Evolutionary conservation across 371 early-diverging fungal genomes (phyloP), one percentile per base, ranked within the genome.

Genomic region (Saksenaea oblongispora): DNA sequence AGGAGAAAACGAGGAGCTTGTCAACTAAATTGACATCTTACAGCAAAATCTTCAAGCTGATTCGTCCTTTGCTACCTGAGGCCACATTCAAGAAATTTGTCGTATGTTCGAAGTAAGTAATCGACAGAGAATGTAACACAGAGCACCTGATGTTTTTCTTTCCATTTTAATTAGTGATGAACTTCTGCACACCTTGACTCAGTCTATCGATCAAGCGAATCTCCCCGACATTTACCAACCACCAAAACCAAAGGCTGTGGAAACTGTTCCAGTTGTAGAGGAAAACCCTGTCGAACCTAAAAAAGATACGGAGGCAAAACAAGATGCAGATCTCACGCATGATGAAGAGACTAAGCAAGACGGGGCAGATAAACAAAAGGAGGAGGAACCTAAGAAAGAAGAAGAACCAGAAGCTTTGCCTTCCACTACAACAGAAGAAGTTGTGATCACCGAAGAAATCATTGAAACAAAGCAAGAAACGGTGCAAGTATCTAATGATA

Each of bases 11-110:
- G 15, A 17, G 44, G 17, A 54, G n/a, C 35, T 34, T 18, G 28
- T 18, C 2, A 15, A 24, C 39, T 39, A 39, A 39, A 11, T 39
- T 11, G 39, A n/a, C 4, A 31, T 56, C 22, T 26, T 34, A 24
- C 54, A 85, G 84, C 58, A 75, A 75, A 36, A 75, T 87, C 53
- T 87, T 84, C 59, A 85, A 83, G 53, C 66, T 87, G 34, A 64
- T 87, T 31, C 72, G 80, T 10, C 73, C 84, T 28, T 70, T 84
- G 63, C 63, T 87, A 26, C 75, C 86, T 9, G 87, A 84, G 54
- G 80, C 87, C 22, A 87, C 87, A 9, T 69, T 82, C 54, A 78
- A 72, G 56, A 87, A 87, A 66, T 87, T 87, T 72, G 74, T 85
- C 2, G 81, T 87, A 17, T 79, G 77, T 64, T 70, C 80, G 22